Evolutionary conservation across 768 basidiomycete genomes (phyloP).

Genomic region (Amanita inopinata): DNA sequence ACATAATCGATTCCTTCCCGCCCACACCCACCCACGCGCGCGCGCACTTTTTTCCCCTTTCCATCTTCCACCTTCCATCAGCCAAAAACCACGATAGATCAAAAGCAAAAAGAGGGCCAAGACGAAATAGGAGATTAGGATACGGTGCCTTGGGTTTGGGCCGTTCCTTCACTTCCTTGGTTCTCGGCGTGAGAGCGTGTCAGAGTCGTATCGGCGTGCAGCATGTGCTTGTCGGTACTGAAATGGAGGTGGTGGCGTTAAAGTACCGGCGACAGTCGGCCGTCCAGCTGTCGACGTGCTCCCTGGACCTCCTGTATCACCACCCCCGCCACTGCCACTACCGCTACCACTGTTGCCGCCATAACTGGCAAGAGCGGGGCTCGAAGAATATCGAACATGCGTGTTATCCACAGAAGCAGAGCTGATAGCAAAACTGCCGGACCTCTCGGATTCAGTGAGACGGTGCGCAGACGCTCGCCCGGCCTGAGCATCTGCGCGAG

Average conservation of each 20-base stretch:
- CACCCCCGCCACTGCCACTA: not conserved
- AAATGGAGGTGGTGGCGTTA: not conserved
- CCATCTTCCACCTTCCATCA: no score
- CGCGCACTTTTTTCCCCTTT: no score
- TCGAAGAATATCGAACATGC: slow-evolving; percentile 2
- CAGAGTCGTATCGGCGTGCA: slow-evolving; percentile 4
- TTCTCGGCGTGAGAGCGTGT: slow-evolving; percentile 3
- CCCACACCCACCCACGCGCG: no score
- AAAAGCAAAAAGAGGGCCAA: no score
- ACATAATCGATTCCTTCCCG: no score
- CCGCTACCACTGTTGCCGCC: not conserved
- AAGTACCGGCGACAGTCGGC: not conserved
- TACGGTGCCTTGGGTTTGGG: no score
- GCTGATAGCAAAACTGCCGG: slow-evolving; percentile 23
- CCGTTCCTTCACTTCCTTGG: not conserved
- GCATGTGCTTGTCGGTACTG: not conserved
- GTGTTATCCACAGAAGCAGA: slow-evolving; percentile 1
- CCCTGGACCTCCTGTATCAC: not conserved
- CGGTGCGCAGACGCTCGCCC: slow-evolving; percentile 74
- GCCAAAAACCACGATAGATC: no score
- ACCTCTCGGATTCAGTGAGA: slow-evolving; percentile 26
- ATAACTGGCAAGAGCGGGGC: not conserved
- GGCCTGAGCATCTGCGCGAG: slow-evolving; percentile 69
- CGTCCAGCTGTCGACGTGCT: not conserved
- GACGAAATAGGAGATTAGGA: no score